Percentiles rank a stretch among this genome's conserved stretches.
phyloP scores from a whole-genome alignment of 352 stramenopile genomes.

The Globisporangium nagaii region DNA sequence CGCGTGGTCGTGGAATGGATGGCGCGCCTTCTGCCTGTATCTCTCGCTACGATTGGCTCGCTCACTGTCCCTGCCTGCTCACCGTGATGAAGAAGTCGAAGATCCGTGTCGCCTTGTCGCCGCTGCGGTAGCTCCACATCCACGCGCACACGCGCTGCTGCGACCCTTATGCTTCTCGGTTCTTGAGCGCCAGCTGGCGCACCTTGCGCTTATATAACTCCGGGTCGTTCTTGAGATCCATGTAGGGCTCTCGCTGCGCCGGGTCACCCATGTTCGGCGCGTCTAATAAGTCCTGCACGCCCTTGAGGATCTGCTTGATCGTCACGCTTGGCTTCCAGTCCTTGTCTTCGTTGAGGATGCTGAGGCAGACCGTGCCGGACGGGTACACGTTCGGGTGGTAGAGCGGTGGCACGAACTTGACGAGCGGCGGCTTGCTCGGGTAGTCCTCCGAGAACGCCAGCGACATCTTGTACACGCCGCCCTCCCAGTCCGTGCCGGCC shows the following conservation, averaged over 20 bases:
- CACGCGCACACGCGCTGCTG: not conserved
- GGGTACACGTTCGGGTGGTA: slow-evolving; percentile 98
- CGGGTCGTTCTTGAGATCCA: slow-evolving; percentile 88
- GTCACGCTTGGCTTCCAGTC: slow-evolving; percentile 97
- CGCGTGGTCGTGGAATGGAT: too few species aligned
- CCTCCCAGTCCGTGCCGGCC: slow-evolving; percentile 95
- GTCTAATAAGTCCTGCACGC: slow-evolving; percentile 91
- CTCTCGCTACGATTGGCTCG: too few species aligned
- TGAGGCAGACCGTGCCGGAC: slow-evolving; percentile 96
- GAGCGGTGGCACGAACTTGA: slow-evolving; percentile 96
- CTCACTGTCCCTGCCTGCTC: too few species aligned
- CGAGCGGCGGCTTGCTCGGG: slow-evolving; percentile 96
- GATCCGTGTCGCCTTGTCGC: too few species aligned
- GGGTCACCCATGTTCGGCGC: slow-evolving; percentile 86
- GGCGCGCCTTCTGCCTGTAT: too few species aligned
- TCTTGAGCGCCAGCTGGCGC: slow-evolving; percentile 76
- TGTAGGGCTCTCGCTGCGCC: slow-evolving; percentile 82
- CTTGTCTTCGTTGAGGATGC: slow-evolving; percentile 99
- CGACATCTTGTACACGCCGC: slow-evolving; percentile 95
- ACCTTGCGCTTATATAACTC: slow-evolving; percentile 87
- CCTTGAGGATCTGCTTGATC: slow-evolving; percentile 98
- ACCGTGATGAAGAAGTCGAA: too few species aligned
- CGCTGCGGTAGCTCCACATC: too few species aligned
- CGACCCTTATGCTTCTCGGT: slow-evolving; percentile 65
- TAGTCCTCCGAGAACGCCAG: slow-evolving; percentile 98